Conservation (phyloP, 148 eudicot genomes). For the Rhododendron ferrugineum region DNA sequence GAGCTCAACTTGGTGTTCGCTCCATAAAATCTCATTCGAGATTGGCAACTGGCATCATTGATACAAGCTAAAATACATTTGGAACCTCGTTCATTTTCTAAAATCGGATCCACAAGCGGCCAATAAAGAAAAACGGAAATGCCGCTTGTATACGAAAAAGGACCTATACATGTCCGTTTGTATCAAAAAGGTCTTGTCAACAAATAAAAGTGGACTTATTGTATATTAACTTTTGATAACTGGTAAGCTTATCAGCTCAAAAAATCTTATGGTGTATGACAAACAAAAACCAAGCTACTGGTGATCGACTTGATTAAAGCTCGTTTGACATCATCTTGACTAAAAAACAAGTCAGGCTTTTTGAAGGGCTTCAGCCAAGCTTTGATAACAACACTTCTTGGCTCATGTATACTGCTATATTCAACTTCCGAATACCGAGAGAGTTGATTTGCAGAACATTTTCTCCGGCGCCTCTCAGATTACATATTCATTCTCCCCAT, state of each 20-base stretch:
- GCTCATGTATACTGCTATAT: not conserved
- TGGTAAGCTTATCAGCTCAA: not conserved
- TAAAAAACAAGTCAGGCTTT: not conserved
- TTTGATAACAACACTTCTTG: not conserved
- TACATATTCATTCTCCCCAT: conserved; percentile 4
- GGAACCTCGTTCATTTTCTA: not conserved
- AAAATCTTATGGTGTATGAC: not conserved
- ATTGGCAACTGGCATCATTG: not conserved
- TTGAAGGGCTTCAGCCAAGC: not conserved
- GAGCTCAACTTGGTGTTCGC: not conserved
- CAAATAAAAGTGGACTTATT: too few relatives aligned
- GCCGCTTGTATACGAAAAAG: too few relatives aligned
- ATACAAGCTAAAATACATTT: not conserved
- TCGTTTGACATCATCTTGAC: not conserved
- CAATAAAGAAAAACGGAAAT: not conserved
- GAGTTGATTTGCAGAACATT: not conserved
- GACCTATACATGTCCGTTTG: too few relatives aligned
- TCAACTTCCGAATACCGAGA: not conserved
- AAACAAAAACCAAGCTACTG: not conserved
- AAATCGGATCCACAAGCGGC: not conserved
- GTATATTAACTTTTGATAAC: not conserved
- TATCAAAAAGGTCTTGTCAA: too few relatives aligned
- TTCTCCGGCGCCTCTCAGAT: not conserved
- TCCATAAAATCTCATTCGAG: not conserved
- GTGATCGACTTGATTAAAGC: not conserved